Conservation (phyloP, 805 yeast genomes). For the Yarrowia yakushimensis region DNA sequence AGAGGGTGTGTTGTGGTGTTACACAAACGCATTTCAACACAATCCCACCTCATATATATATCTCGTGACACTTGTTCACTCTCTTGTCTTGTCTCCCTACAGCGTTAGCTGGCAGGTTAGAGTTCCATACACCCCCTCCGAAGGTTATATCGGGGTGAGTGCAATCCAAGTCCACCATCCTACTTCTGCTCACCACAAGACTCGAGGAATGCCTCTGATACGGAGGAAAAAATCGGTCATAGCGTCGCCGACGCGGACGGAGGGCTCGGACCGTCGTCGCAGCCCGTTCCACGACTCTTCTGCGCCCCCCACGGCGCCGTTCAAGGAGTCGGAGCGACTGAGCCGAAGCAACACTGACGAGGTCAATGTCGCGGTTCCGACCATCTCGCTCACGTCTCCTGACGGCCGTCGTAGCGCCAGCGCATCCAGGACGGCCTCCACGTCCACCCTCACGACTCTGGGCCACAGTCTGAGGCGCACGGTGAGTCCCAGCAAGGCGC, state of each 20-base stretch:
- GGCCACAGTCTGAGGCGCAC: slow-evolving; percentile 3
- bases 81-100: too few relatives aligned
- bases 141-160: neutral
- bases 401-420: neutral
- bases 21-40: neutral
- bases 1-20: neutral
- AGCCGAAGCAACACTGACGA: slow-evolving; percentile 1
- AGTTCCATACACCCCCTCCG: neutral
- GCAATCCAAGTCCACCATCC: neutral
- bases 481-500: neutral
- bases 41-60: too few relatives aligned
- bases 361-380: slow-evolving; percentile 2
- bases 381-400: slow-evolving; percentile 2
- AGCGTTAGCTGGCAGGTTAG: neutral
- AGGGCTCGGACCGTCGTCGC: neutral
- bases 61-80: too few relatives aligned
- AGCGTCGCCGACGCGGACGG: slow-evolving; percentile 17
- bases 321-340: neutral
- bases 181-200: neutral
- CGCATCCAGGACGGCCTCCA: neutral
- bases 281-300: neutral
- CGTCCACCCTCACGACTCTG: neutral
- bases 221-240: slow-evolving; percentile 23
- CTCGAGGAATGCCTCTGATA: slow-evolving; percentile 20
- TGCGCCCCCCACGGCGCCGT: neutral